Conservation (phyloP, 1,284 basidiomycete genomes). For the Rhodotorula sp. region DNA sequence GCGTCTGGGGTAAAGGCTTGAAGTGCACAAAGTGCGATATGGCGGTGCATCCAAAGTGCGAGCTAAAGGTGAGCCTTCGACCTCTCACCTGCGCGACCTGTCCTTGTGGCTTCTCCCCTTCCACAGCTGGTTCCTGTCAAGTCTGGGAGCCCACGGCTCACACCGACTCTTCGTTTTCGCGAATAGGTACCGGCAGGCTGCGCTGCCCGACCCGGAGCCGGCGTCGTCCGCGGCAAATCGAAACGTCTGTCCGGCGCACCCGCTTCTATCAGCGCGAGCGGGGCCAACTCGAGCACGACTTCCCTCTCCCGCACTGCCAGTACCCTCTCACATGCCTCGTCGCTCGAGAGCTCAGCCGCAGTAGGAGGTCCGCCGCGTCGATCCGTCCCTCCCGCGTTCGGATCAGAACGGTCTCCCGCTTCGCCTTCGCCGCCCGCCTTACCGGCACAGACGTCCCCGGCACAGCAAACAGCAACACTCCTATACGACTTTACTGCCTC, state of each 20-base stretch:
- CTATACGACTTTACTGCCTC: conserved; percentile 61
- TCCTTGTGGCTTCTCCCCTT: conserved; percentile 1
- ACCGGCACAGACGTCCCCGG: neutral
- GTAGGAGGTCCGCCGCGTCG: conserved; percentile 12
- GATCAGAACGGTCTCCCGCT: neutral
- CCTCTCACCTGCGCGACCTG: neutral
- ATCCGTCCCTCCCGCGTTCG: conserved; percentile 11
- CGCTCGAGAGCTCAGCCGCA: neutral
- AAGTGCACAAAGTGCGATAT: conserved; percentile 73
- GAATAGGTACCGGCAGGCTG: conserved; percentile 73
- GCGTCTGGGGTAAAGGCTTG: conserved; percentile 83
- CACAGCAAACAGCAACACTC: conserved; percentile 55
- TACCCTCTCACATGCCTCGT: neutral
- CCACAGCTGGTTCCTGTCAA: conserved; percentile 4
- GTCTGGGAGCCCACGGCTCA: neutral
- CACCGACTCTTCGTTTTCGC: neutral
- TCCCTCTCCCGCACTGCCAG: conserved; percentile 6
- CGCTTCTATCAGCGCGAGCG: neutral
- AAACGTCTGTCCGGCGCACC: conserved; percentile 4
- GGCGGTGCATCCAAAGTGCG: conserved; percentile 79
- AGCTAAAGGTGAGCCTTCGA: conserved; percentile 63
- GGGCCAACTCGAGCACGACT: neutral
- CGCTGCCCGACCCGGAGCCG: conserved; percentile 40
- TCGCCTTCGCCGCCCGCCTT: neutral
- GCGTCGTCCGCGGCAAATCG: conserved; percentile 16